Conservation (phyloP, 805 yeast species). For the Wickerhamiella musiphila region DNA sequence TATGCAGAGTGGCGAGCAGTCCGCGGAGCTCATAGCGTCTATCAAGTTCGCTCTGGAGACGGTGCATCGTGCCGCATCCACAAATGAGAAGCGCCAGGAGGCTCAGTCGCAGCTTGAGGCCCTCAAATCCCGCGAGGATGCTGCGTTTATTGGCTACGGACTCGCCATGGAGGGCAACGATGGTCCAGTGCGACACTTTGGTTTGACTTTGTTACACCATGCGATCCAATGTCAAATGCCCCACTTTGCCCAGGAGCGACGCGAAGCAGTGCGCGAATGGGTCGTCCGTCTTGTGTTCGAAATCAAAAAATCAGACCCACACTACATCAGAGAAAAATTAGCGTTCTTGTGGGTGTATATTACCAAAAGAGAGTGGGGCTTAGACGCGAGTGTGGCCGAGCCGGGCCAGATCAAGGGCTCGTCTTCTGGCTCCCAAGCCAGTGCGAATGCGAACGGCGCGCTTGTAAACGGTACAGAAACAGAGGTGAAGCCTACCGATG, state of each 20-base stretch:
- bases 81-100: constrained; percentile 26
- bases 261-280: constrained; percentile 65
- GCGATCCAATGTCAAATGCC: constrained; percentile 42
- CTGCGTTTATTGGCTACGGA: constrained; percentile 87
- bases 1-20: too few relatives aligned
- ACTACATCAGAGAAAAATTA: constrained; percentile 73
- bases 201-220: constrained; percentile 60
- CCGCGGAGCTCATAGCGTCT: too few relatives aligned
- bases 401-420: not conserved
- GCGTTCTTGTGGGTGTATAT: constrained; percentile 84
- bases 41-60: constrained; percentile 57
- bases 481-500: constrained; percentile 23
- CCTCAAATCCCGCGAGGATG: constrained; percentile 59
- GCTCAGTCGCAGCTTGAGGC: constrained; percentile 56
- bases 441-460: too few relatives aligned
- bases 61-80: constrained; percentile 20
- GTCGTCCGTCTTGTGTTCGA: constrained; percentile 56
- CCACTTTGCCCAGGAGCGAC: constrained; percentile 39
- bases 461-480: constrained; percentile 7
- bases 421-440: too few relatives aligned
- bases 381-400: constrained; percentile 18
- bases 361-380: constrained; percentile 86
- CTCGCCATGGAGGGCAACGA: constrained; percentile 48
- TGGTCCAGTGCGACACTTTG: constrained; percentile 74
- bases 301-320: constrained; percentile 55